Evolutionary conservation across 2,329 filamentous ascomycete species (phyloP).

Genomic region (Claviceps purpurea): DNA sequence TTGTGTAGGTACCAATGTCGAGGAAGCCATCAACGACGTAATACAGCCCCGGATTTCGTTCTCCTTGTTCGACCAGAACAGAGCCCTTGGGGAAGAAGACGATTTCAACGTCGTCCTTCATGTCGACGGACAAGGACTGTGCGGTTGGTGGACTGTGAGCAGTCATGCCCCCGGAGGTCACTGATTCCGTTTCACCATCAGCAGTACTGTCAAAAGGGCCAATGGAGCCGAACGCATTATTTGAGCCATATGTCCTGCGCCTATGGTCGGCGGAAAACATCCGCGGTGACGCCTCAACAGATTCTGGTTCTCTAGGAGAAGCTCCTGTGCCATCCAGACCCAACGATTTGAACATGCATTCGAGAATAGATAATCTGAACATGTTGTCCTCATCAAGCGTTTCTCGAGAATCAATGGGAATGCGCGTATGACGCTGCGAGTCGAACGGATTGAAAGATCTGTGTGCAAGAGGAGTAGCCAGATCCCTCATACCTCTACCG

Average conservation of each 20-base stretch:
- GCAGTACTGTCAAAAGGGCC: slow-evolving; percentile 61
- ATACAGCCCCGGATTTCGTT: slow-evolving; percentile 91
- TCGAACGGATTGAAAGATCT: slow-evolving; percentile 43
- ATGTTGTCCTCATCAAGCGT: slow-evolving; percentile 76
- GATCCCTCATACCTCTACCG: slow-evolving; percentile 16
- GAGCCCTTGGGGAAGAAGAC: slow-evolving; percentile 94
- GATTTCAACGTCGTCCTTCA: slow-evolving; percentile 88
- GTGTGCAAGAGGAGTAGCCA: slow-evolving; percentile 33
- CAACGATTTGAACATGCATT: slow-evolving; percentile 92
- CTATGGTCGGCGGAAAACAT: slow-evolving; percentile 73
- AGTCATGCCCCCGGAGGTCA: slow-evolving; percentile 57
- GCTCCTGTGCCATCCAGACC: slow-evolving; percentile 61
- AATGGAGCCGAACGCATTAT: slow-evolving; percentile 80
- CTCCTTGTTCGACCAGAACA: slow-evolving; percentile 88
- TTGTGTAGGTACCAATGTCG: slow-evolving; percentile 68
- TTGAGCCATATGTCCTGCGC: slow-evolving; percentile 52
- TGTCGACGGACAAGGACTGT: slow-evolving; percentile 57
- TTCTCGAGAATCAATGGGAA: slow-evolving; percentile 56
- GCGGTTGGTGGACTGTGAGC: slow-evolving; percentile 49
- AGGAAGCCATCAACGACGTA: slow-evolving; percentile 97
- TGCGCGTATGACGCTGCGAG: slow-evolving; percentile 34
- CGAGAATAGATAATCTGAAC: slow-evolving; percentile 79
- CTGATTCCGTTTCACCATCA: slow-evolving; percentile 79
- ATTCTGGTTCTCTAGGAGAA: slow-evolving; percentile 52
- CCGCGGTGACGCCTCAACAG: slow-evolving; percentile 72